phyloP scores from a whole-genome alignment of 371 early-diverging fungal species.

The Conidiobolus incongruus region DNA sequence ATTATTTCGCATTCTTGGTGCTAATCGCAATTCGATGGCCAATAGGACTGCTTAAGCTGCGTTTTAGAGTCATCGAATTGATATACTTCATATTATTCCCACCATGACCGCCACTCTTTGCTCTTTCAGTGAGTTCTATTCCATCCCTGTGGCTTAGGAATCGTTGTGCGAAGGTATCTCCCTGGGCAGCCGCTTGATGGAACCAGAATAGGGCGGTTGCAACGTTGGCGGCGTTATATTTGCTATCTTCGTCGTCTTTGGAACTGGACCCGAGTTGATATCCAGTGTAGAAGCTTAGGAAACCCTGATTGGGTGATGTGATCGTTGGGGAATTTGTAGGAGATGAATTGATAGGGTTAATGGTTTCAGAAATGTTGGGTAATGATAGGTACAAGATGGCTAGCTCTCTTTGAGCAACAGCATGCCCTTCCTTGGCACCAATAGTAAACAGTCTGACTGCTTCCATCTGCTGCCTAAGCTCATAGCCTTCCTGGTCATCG shows the following conservation, averaged over 20 bases:
- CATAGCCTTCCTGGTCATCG: slow-evolving; percentile 8
- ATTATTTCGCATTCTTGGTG: no score
- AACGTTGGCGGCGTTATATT: slow-evolving; percentile 15
- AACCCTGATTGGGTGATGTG: background rate
- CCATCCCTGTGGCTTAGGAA: slow-evolving; percentile 14
- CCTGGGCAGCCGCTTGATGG: slow-evolving; percentile 13
- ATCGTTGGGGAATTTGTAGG: slow-evolving; percentile 4
- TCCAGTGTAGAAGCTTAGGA: background rate
- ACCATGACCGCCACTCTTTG: no score
- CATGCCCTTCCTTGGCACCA: slow-evolving; percentile 15
- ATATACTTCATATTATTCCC: no score
- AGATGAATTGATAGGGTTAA: slow-evolving; percentile 5
- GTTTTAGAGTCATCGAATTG: no score
- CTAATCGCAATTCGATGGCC: no score
- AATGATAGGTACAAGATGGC: slow-evolving; percentile 17
- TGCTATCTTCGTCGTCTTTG: slow-evolving; percentile 6
- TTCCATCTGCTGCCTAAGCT: slow-evolving; percentile 11
- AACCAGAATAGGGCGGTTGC: slow-evolving; percentile 19
- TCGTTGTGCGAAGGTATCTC: slow-evolving; percentile 14
- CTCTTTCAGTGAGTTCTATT: no score
- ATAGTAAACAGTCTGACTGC: slow-evolving; percentile 16
- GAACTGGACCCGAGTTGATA: slow-evolving; percentile 5
- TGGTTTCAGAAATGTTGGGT: slow-evolving; percentile 9
- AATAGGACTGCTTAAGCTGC: no score
- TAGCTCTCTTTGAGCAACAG: slow-evolving; percentile 14